Base-by-base conservation (phyloP, 1,284 basidiomycete species). In the Tilletia indica region DNA sequence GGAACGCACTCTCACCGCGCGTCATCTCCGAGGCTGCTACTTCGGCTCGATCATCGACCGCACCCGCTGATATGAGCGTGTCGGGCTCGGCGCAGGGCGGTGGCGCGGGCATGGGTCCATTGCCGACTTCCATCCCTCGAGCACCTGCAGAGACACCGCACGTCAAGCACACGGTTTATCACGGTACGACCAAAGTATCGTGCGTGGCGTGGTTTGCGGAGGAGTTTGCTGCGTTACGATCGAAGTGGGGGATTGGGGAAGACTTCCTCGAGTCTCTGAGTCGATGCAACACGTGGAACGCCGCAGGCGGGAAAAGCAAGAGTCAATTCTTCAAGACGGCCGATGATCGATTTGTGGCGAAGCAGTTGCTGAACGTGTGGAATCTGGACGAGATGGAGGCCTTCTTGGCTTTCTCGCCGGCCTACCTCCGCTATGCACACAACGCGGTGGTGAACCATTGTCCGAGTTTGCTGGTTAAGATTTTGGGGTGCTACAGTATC, bases 141-240 rank as follows among this genome's bases (percentile, higher is more conserved):
- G 51, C 51, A 19, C 51, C 51, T 19, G 39, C 68, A 31, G 76
- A 79, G 64, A 74, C 77, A 38, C 76, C 76, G 21, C 80, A 81
- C 73, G 75, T 81, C 73, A 81, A 81, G 73, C 80, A 81, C 70
- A 80, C 71, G 11, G 47, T 81, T 48, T 38, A 75, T 19, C 79
- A 77, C 25, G 76, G 78, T 58, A 71, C 54, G 48, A 76, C 76
- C 36, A 82, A 82, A 72, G 74, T 82, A 67, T 80, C 80, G 9
- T 82, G 80, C 70, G 75, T 79, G 42, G 77, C 78, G 12, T 82
- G 80, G 80, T 80, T 80, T 54, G 80, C 80, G n/a, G 77, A 78
- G 58, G 79, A 80, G 56, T 82, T 82, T 74, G 74, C 76, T 8
- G 74, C 75, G 39, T 71, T 82, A 36, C 77, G 80, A 6, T 70